phyloP scores from a whole-genome alignment of 1,139 yeast genomes.

The Groenewaldozyma auringiensis region DNA sequence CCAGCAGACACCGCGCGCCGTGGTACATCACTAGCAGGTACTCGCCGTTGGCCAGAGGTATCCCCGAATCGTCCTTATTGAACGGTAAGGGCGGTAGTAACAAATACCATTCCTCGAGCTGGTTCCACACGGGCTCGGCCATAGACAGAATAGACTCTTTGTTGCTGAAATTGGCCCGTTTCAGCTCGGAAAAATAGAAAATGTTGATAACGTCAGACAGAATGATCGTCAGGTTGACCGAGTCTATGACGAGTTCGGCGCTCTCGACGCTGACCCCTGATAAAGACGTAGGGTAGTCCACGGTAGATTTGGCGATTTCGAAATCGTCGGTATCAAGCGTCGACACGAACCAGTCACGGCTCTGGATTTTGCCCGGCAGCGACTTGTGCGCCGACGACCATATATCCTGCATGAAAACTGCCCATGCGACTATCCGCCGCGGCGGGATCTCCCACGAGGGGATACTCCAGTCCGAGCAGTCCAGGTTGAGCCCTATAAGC shows the following conservation, averaged over 20 bases:
- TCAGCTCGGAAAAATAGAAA: slow-evolving; percentile 13
- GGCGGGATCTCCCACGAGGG: slow-evolving; percentile 87
- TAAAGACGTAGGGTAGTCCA: too few species aligned
- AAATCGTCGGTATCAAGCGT: slow-evolving; percentile 20
- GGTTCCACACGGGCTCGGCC: slow-evolving; percentile 6
- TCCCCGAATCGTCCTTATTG: background rate
- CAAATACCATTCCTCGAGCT: slow-evolving; percentile 2
- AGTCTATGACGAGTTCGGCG: slow-evolving; percentile 11
- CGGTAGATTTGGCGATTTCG: slow-evolving; percentile 8
- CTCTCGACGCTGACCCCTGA: background rate
- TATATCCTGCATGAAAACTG: slow-evolving; percentile 75
- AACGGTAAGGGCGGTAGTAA: background rate
- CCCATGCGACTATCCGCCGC: slow-evolving; percentile 79
- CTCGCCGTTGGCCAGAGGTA: background rate
- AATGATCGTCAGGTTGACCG: slow-evolving; percentile 15
- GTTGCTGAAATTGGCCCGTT: background rate
- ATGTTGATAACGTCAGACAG: slow-evolving; percentile 16
- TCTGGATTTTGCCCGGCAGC: slow-evolving; percentile 20
- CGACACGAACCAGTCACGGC: slow-evolving; percentile 21
- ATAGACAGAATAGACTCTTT: slow-evolving; percentile 1
- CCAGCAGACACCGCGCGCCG: slow-evolving; percentile 1
- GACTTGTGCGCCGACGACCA: slow-evolving; percentile 44
- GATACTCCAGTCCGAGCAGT: slow-evolving; percentile 72
- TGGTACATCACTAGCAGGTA: slow-evolving; percentile 3
- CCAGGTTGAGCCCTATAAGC: slow-evolving; percentile 72